Evolutionary conservation across 2,329 filamentous ascomycete species (phyloP).

Genomic region (Blastomyces silverae): DNA sequence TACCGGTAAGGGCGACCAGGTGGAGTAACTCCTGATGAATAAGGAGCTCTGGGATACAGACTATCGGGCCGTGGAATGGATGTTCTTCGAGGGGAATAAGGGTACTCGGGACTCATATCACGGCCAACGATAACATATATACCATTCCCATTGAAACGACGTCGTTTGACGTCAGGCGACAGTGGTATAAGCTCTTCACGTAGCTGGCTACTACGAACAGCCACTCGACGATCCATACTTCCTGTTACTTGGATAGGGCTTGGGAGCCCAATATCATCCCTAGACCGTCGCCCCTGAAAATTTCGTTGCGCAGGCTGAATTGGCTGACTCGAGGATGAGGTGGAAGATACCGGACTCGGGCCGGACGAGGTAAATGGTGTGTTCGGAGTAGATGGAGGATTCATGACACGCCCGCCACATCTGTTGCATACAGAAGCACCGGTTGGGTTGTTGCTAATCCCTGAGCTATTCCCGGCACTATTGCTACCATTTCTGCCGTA

Average conservation of each 20-base stretch:
- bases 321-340: conserved; percentile 26
- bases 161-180: conserved; percentile 55
- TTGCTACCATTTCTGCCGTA: conserved; percentile 50
- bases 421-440: conserved; percentile 37
- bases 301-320: conserved; percentile 26
- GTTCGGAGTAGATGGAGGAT: conserved; percentile 39
- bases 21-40: conserved; percentile 52
- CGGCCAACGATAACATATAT: conserved; percentile 38
- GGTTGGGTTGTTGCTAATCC: conserved; percentile 34
- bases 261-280: conserved; percentile 24
- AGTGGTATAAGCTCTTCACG: conserved; percentile 36
- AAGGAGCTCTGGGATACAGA: conserved; percentile 29
- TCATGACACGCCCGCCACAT: conserved; percentile 46
- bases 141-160: conserved; percentile 50
- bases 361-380: conserved; percentile 37
- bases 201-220: conserved; percentile 25
- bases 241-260: conserved; percentile 26
- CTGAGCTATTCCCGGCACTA: conserved; percentile 30
- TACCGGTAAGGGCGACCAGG: conserved; percentile 33
- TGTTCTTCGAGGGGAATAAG: conserved; percentile 34
- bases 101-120: conserved; percentile 36
- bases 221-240: conserved; percentile 23
- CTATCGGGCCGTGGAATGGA: conserved; percentile 42
- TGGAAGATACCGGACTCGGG: conserved; percentile 23
- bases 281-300: conserved; percentile 23